These are phyloP conservation scores for Dillenia suffruticosa DNA, from an alignment of 164 flowering plant species.

Conservation along the genomic window DNA sequence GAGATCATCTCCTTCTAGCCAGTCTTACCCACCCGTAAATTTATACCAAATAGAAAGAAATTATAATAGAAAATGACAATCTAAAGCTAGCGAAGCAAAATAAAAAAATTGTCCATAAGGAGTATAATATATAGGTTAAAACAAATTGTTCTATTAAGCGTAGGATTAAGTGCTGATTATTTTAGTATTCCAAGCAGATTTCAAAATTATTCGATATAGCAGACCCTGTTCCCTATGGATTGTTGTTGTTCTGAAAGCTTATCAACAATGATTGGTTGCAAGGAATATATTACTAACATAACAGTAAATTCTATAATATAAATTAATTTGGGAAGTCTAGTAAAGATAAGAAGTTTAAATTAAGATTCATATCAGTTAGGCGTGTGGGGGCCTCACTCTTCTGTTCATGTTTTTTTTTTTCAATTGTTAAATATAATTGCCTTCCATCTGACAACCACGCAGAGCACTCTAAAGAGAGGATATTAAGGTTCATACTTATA, in stretches of 20 bases:
- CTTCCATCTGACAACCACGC: conserved; percentile 35
- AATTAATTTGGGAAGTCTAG: no score
- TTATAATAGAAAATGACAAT: not conserved
- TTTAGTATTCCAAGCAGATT: not conserved
- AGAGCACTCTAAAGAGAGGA: conserved; percentile 20
- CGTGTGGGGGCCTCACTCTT: no score
- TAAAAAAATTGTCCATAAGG: conserved; percentile 2
- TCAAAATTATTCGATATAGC: not conserved
- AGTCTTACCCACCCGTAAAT: conserved; percentile 7
- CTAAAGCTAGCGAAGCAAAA: conserved; percentile 11
- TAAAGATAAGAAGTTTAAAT: no score
- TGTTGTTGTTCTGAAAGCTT: no score
- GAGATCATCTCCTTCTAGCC: conserved; percentile 13
- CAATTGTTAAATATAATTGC: conserved; percentile 26
- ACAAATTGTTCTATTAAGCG: not conserved
- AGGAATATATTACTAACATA: no score
- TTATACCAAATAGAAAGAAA: not conserved
- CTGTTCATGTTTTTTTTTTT: conserved; percentile 22
- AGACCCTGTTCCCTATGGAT: no score
- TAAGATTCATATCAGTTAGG: no score
- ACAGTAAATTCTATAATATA: no score
- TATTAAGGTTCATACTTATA: conserved; percentile 6
- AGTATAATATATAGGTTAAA: not conserved
- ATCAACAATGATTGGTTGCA: no score
- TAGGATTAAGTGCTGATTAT: not conserved